Conservation (phyloP, 257 asterid genomes). For the Penstemon barbatus region DNA sequence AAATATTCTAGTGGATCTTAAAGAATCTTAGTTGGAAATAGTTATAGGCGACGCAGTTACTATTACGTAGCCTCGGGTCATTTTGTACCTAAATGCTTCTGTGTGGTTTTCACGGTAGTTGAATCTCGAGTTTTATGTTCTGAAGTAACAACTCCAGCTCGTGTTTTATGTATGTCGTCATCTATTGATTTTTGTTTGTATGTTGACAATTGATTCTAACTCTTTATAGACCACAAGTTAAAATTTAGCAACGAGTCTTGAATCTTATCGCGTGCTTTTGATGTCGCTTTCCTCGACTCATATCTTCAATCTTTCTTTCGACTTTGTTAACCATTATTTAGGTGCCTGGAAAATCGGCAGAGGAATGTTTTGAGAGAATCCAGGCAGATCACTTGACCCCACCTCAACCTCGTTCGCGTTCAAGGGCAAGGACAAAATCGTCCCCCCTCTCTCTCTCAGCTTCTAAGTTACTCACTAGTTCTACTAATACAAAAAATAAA, state of each 20-base stretch:
- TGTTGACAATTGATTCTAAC: too few relatives aligned
- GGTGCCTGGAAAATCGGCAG: constrained; percentile 96
- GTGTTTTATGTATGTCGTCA: too few relatives aligned
- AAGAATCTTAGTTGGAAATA: too few relatives aligned
- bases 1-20: neutral
- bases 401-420: constrained; percentile 58
- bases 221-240: too few relatives aligned
- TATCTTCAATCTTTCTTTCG: constrained; percentile 10
- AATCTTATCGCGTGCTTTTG: neutral
- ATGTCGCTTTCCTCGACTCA: neutral
- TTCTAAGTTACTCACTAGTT: constrained; percentile 48
- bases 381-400: constrained; percentile 76
- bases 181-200: too few relatives aligned
- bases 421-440: constrained; percentile 43
- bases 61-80: too few relatives aligned
- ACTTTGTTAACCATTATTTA: constrained; percentile 26
- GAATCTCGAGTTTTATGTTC: too few relatives aligned
- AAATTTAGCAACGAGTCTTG: too few relatives aligned
- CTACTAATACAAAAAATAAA: constrained; percentile 42
- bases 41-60: too few relatives aligned
- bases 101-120: too few relatives aligned
- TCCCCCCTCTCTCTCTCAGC: constrained; percentile 59
- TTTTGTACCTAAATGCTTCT: too few relatives aligned
- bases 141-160: neutral
- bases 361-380: constrained; percentile 72